These are phyloP conservation scores for Mycena rosella DNA, from an alignment of 768 basidiomycete genomes.

Conservation along the genomic window DNA sequence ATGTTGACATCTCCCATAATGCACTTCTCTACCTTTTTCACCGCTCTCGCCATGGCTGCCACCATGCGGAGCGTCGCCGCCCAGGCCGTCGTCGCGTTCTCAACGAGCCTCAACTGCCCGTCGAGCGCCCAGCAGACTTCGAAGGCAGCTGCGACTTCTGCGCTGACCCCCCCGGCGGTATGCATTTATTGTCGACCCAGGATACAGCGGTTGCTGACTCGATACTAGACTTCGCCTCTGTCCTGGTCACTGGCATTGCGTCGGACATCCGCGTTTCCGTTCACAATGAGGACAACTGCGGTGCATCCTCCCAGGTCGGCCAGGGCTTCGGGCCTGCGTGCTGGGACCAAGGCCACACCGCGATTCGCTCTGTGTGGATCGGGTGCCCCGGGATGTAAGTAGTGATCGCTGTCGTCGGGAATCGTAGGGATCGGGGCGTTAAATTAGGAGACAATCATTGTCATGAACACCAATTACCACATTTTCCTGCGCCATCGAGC, in stretches of 20 bases:
- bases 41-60: background rate
- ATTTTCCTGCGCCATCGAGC: too few species aligned
- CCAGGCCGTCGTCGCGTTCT: background rate
- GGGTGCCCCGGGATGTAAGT: too few species aligned
- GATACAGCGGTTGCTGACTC: background rate
- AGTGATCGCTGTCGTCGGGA: too few species aligned
- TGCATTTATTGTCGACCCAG: background rate
- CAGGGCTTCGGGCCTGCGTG: background rate
- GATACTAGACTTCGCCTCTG: background rate
- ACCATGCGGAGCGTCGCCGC: too few species aligned
- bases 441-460: too few species aligned
- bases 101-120: background rate
- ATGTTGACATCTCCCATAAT: background rate
- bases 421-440: too few species aligned
- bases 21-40: background rate
- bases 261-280: background rate
- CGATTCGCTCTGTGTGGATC: background rate
- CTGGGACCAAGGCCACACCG: background rate
- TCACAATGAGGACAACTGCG: background rate
- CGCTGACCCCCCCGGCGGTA: background rate
- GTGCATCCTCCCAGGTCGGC: background rate
- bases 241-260: background rate
- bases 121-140: background rate
- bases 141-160: background rate
- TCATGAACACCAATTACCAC: too few species aligned